Evolutionary conservation across 257 asterid genomes (phyloP).

Genomic region (Primulina eburnea): DNA sequence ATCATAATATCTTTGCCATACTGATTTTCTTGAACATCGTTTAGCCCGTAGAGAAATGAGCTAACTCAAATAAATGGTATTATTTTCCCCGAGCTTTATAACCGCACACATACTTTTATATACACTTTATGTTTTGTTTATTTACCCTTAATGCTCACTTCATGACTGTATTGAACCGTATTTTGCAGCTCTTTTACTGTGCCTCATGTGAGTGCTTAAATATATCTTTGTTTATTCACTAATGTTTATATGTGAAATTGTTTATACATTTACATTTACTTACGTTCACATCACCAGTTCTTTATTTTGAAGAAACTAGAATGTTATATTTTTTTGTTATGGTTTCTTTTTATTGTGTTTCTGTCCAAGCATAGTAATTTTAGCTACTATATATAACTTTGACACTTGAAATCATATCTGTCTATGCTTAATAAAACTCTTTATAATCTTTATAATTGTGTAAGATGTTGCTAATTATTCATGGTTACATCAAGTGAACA

Average conservation of each 20-base stretch:
- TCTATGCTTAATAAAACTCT: neutral
- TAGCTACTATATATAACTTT: neutral
- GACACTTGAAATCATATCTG: neutral
- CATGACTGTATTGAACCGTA: neutral
- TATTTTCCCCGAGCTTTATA: constrained; percentile 8
- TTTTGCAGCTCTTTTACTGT: constrained; percentile 12
- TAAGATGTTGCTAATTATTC: neutral
- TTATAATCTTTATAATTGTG: too few species aligned
- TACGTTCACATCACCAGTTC: neutral
- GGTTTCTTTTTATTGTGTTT: constrained; percentile 1
- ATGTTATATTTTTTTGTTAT: neutral
- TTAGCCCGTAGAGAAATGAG: neutral
- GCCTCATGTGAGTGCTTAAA: constrained; percentile 1
- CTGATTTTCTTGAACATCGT: constrained; percentile 13
- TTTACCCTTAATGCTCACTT: neutral
- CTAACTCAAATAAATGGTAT: constrained; percentile 13
- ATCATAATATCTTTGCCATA: neutral
- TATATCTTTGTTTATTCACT: constrained; percentile 1
- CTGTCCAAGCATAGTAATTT: constrained; percentile 4
- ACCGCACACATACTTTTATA: neutral
- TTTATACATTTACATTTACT: neutral
- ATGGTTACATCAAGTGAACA: constrained; percentile 5
- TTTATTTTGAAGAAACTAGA: neutral
- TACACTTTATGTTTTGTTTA: neutral
- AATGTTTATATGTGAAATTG: neutral